These are phyloP conservation scores for Talaromyces verruculosus DNA, from an alignment of 2,329 filamentous ascomycete species.

Conservation along the genomic window DNA sequence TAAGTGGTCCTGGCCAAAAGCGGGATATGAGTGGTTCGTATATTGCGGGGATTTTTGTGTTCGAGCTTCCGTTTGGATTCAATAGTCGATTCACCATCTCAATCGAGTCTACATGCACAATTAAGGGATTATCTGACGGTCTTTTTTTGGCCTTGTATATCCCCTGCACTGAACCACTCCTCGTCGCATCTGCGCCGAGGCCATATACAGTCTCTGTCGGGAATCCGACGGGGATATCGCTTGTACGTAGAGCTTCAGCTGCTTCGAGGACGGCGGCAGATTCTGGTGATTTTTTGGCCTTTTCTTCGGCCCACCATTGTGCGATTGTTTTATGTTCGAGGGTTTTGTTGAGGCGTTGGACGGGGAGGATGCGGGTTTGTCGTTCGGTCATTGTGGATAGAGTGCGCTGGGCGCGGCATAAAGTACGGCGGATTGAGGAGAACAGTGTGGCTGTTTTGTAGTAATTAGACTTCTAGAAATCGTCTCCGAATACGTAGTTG, in stretches of 20 bases:
- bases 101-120: constrained; percentile 84
- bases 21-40: constrained; percentile 74
- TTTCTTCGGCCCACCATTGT: constrained; percentile 43
- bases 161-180: constrained; percentile 77
- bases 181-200: constrained; percentile 90
- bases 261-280: constrained; percentile 61
- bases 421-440: constrained; percentile 7
- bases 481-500: too few species aligned
- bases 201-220: constrained; percentile 98
- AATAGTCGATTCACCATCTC: constrained; percentile 70
- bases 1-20: constrained; percentile 95
- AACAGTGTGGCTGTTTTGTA: constrained; percentile 14
- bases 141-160: constrained; percentile 90
- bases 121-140: constrained; percentile 91
- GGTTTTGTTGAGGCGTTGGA: constrained; percentile 37
- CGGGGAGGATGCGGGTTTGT: constrained; percentile 39
- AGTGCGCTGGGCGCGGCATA: constrained; percentile 11
- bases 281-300: constrained; percentile 43
- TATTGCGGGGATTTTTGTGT: constrained; percentile 62
- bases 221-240: constrained; percentile 81
- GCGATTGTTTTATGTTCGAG: constrained; percentile 35
- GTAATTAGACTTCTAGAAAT: too few species aligned
- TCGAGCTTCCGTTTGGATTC: constrained; percentile 31
- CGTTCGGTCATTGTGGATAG: constrained; percentile 20
- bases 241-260: constrained; percentile 63